Evolutionary conservation across 768 basidiomycete genomes (phyloP), one percentile per base, ranked within the genome.

Genomic region (Rhodotorula toruloides): DNA sequence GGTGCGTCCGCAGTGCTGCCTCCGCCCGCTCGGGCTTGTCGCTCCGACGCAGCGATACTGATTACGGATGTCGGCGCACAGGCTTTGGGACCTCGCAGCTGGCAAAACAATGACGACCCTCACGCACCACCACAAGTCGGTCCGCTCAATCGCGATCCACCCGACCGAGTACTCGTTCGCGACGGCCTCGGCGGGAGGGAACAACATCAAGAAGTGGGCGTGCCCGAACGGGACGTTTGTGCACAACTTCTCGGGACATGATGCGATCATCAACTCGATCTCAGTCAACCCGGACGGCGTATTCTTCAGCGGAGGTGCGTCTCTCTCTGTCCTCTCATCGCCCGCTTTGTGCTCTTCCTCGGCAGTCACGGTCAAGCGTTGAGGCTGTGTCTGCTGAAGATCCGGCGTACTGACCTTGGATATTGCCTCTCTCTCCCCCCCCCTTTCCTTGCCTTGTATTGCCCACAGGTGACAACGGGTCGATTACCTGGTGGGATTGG

Each of bases 131-230:
- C 98, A 98, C 79, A 99, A 99, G 78, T 91, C 89, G 21, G 91
- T 99, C 4, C 86, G 96, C 63, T 86, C 94, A 1, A 82, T 99
- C 54, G 89, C 94, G 9, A 86, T 99, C 61, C 93, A 97, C 76
- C 94, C 94, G 2, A 91, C 90, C 8, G 96, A 98, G 74, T 98
- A 92, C 80, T 89, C 88, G 39, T 99, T 99, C 75, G 96, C 92
- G 4, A 88, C 87, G 6, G 96, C 89, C 54, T 92, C 90, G 32
- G 89, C 94, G 0, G 96, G 96, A n/a, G 96, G 93, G 1, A 97
- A 97, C 81, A 98, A 98, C 78, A 97, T 99, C 81, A 99, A 99
- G 77, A 98, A 98, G 77, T 99, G 94, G 94, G 96, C 94, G 74
- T 97, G 91, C 73, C 96, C 96, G 10, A 91, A 97, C 70, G 96